Evolutionary conservation across 106 monocot genomes (phyloP).

Genomic region (Apostasia ramifera): DNA sequence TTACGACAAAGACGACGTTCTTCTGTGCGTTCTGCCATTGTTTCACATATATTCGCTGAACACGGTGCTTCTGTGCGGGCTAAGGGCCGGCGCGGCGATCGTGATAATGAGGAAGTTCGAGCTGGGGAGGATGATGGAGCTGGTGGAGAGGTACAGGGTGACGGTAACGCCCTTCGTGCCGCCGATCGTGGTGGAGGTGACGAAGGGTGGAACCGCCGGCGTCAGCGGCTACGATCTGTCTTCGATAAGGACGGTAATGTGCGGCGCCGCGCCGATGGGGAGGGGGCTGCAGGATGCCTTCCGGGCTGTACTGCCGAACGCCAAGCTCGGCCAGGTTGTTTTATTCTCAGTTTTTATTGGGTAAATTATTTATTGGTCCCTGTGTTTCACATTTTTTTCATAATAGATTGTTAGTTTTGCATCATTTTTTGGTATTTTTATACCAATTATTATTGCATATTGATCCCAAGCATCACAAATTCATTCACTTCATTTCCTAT

Average conservation of each 20-base stretch:
- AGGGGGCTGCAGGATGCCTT: constrained; percentile 49
- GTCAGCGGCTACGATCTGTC: constrained; percentile 43
- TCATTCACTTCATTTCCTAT: too few species aligned
- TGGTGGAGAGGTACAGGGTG: constrained; percentile 42
- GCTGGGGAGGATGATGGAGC: constrained; percentile 25
- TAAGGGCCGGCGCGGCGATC: constrained; percentile 37
- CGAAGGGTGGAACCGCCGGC: constrained; percentile 35
- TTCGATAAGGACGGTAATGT: constrained; percentile 45
- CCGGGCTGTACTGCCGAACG: constrained; percentile 35
- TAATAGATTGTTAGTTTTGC: too few species aligned
- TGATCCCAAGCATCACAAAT: too few species aligned
- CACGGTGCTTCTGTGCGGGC: constrained; percentile 55
- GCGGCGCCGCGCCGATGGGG: constrained; percentile 67
- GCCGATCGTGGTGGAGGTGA: constrained; percentile 49
- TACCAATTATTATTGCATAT: too few species aligned
- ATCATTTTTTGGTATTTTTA: too few species aligned
- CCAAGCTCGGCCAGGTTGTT: constrained; percentile 49
- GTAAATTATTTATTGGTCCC: too few species aligned
- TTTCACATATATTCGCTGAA: constrained; percentile 69
- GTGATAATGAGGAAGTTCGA: constrained; percentile 58
- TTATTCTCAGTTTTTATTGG: too few species aligned
- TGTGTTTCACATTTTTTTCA: too few species aligned
- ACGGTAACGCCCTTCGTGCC: constrained; percentile 56
- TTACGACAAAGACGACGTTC: constrained; percentile 38
- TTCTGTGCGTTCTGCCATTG: constrained; percentile 57